These are phyloP conservation scores for Trypanosoma scelopori DNA, from an alignment of 208 protist species.

Conservation along the genomic window DNA sequence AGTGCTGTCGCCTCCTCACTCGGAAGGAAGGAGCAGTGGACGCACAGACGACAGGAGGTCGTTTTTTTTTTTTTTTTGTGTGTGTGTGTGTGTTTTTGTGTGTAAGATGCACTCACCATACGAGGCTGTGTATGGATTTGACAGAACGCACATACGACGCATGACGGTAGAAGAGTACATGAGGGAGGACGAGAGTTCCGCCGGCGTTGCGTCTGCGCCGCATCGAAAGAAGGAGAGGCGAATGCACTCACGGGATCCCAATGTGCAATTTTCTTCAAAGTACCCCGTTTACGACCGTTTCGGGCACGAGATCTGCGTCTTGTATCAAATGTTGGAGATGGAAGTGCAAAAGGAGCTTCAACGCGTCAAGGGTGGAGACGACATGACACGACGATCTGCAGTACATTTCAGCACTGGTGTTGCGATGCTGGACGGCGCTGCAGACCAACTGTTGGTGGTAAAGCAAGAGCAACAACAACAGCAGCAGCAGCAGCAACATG, in stretches of 20 bases:
- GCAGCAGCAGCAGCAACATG: slow-evolving; percentile 11
- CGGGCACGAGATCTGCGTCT: slow-evolving; percentile 74
- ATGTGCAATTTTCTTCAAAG: slow-evolving; percentile 66
- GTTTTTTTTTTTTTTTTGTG: too few species aligned
- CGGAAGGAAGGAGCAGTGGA: too few species aligned
- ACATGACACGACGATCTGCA: slow-evolving; percentile 41
- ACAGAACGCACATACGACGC: slow-evolving; percentile 66
- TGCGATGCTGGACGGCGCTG: slow-evolving; percentile 10
- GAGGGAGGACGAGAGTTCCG: slow-evolving; percentile 33
- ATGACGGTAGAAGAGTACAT: slow-evolving; percentile 69
- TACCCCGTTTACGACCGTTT: slow-evolving; percentile 74
- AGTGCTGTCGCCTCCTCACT: too few species aligned
- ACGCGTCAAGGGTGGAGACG: slow-evolving; percentile 42
- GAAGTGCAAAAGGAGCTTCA: slow-evolving; percentile 63
- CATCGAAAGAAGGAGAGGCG: background rate
- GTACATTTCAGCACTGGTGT: slow-evolving; percentile 73
- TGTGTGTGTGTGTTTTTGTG: background rate
- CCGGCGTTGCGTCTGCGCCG: background rate
- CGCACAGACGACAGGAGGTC: too few species aligned
- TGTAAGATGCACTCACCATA: slow-evolving; percentile 57
- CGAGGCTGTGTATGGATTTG: slow-evolving; percentile 69
- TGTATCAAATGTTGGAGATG: slow-evolving; percentile 79
- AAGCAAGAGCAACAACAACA: slow-evolving; percentile 8
- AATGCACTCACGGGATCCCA: slow-evolving; percentile 62
- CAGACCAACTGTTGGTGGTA: background rate